Evolutionary conservation across 306 rosid genomes (phyloP).

Genomic region (Benincasa hispida): DNA sequence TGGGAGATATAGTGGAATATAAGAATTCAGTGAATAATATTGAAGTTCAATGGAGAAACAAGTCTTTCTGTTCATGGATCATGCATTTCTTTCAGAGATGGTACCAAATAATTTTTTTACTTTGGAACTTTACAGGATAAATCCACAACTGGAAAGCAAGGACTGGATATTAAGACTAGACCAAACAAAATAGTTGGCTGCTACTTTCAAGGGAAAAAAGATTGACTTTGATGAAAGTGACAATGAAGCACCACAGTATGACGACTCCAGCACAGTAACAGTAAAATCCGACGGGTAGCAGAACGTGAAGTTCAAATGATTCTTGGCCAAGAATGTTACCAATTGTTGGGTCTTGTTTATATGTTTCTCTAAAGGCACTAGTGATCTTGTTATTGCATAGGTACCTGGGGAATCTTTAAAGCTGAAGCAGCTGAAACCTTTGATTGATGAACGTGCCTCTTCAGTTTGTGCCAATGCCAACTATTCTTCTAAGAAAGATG

Average conservation of each 20-base stretch:
- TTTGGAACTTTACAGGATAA: slow-evolving; percentile 42
- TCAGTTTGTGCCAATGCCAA: slow-evolving; percentile 33
- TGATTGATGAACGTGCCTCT: slow-evolving; percentile 51
- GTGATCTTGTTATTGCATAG: neutral
- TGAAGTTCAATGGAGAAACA: too few species aligned
- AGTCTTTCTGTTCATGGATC: neutral
- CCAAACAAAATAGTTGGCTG: slow-evolving; percentile 81
- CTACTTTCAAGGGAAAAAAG: slow-evolving; percentile 82
- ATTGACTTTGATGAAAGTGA: slow-evolving; percentile 62
- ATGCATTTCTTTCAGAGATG: neutral
- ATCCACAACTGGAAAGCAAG: slow-evolving; percentile 85
- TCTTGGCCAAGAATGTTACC: slow-evolving; percentile 38
- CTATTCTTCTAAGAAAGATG: slow-evolving; percentile 61
- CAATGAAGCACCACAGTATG: slow-evolving; percentile 39
- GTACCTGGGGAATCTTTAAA: slow-evolving; percentile 63
- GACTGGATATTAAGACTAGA: slow-evolving; percentile 67
- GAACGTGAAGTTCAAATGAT: slow-evolving; percentile 47
- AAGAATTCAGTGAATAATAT: too few species aligned
- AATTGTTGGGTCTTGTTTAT: neutral
- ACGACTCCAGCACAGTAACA: slow-evolving; percentile 13
- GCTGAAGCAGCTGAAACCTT: slow-evolving; percentile 67
- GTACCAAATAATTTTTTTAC: neutral
- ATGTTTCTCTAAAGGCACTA: neutral
- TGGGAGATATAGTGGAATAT: too few species aligned
- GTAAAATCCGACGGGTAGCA: slow-evolving; percentile 19